These are phyloP conservation scores for Cladophialophora exuberans DNA, from an alignment of 2,329 filamentous ascomycete genomes.

Conservation along the genomic window DNA sequence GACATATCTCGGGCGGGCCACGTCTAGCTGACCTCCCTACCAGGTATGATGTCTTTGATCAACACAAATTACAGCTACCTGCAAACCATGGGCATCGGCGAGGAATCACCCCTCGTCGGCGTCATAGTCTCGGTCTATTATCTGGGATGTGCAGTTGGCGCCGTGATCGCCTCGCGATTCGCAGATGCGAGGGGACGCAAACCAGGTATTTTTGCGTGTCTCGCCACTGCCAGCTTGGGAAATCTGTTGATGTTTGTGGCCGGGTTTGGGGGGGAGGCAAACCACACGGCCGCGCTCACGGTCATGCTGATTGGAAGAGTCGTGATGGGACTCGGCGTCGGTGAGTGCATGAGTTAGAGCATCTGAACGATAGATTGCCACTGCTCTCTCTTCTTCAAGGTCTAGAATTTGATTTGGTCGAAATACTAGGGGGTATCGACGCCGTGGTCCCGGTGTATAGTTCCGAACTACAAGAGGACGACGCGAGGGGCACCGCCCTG, in stretches of 20 bases:
- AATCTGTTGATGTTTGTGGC: constrained; percentile 65
- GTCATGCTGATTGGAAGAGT: constrained; percentile 56
- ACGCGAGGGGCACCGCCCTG: constrained; percentile 59
- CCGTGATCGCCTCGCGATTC: constrained; percentile 59
- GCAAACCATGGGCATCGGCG: constrained; percentile 58
- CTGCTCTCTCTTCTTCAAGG: background rate
- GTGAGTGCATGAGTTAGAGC: constrained; percentile 10
- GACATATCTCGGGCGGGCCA: too few species aligned
- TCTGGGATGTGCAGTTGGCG: constrained; percentile 62
- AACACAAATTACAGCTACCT: constrained; percentile 61
- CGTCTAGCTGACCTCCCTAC: background rate
- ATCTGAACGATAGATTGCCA: background rate
- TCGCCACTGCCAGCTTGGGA: constrained; percentile 57
- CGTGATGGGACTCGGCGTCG: constrained; percentile 52
- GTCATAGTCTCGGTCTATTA: constrained; percentile 66
- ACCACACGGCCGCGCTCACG: constrained; percentile 43
- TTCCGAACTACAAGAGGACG: constrained; percentile 60
- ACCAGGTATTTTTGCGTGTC: constrained; percentile 58
- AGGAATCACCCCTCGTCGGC: constrained; percentile 58
- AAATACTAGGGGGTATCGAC: constrained; percentile 62
- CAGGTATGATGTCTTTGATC: constrained; percentile 58
- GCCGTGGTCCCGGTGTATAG: constrained; percentile 64
- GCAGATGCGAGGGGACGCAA: constrained; percentile 60
- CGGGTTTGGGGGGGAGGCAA: constrained; percentile 48
- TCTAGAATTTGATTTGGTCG: too few species aligned